Evolutionary conservation across 169 alveolate genomes (phyloP).

Genomic region (Toxoplasma gondii): DNA sequence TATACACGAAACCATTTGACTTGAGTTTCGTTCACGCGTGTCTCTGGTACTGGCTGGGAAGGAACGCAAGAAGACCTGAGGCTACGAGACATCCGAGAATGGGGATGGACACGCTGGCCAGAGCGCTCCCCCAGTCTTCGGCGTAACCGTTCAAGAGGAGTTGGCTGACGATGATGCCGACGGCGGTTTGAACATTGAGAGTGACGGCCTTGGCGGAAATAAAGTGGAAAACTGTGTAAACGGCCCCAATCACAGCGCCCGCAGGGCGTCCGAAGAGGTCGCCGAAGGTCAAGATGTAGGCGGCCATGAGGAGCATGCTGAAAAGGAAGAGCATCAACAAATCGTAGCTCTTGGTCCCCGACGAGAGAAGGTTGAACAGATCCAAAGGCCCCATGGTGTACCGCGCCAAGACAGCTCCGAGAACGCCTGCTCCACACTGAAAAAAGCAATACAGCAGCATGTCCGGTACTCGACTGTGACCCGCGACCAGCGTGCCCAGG

Average conservation of each 20-base stretch:
- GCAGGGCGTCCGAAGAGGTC: slow-evolving; percentile 26
- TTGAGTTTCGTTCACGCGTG: background rate
- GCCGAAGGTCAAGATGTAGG: slow-evolving; percentile 15
- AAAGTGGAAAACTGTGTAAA: background rate
- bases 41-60: slow-evolving; percentile 22
- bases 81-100: background rate
- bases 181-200: slow-evolving; percentile 10
- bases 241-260: background rate
- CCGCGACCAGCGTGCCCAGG: background rate
- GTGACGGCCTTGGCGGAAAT: background rate
- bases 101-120: background rate
- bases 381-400: slow-evolving; percentile 37
- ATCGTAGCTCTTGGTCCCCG: background rate
- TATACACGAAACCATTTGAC: too few species aligned
- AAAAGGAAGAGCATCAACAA: background rate
- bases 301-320: slow-evolving; percentile 25
- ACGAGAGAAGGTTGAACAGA: background rate
- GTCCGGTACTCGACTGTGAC: background rate
- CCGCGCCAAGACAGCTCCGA: slow-evolving; percentile 36
- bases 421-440: slow-evolving; percentile 34
- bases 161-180: slow-evolving; percentile 31
- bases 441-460: background rate
- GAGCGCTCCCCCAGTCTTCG: slow-evolving; percentile 13
- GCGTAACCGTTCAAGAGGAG: background rate
- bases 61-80: background rate